phyloP scores from a whole-genome alignment of 495 filamentous ascomycete species.

The Filosporella fistucella region DNA sequence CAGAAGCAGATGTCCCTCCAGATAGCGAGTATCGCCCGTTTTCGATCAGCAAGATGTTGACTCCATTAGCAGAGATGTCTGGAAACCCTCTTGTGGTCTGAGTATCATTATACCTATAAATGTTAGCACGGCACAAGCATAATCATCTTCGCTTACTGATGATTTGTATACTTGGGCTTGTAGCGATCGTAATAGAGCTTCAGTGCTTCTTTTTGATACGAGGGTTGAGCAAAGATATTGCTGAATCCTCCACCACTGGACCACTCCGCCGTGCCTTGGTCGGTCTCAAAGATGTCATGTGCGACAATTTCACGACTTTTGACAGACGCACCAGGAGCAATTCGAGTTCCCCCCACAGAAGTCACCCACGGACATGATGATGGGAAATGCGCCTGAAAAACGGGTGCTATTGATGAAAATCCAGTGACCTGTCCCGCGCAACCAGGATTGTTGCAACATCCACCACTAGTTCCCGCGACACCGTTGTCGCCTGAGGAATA shows the following conservation, averaged over 20 bases:
- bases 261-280: conserved; percentile 13
- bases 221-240: conserved; percentile 34
- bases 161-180: conserved; percentile 19
- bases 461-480: conserved; percentile 33
- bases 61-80: conserved; percentile 26
- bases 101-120: conserved; percentile 26
- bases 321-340: conserved; percentile 25
- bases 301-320: conserved; percentile 28
- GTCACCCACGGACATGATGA: conserved; percentile 42
- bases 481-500: conserved; percentile 34
- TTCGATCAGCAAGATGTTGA: conserved; percentile 22
- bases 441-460: conserved; percentile 64
- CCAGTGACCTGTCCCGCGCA: conserved; percentile 27
- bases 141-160: too few relatives aligned
- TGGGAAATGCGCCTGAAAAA: conserved; percentile 31
- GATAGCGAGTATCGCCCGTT: conserved; percentile 17
- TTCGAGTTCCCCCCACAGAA: conserved; percentile 36
- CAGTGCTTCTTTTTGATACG: conserved; percentile 30
- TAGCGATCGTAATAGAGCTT: conserved; percentile 20
- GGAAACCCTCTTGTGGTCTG: conserved; percentile 33
- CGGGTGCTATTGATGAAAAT: conserved; percentile 28
- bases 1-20: conserved; percentile 35
- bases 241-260: conserved; percentile 44
- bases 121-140: too few relatives aligned
- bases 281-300: background rate